Conservation (phyloP, 1,284 basidiomycete genomes). For the Veloporphyrellus conicus region DNA sequence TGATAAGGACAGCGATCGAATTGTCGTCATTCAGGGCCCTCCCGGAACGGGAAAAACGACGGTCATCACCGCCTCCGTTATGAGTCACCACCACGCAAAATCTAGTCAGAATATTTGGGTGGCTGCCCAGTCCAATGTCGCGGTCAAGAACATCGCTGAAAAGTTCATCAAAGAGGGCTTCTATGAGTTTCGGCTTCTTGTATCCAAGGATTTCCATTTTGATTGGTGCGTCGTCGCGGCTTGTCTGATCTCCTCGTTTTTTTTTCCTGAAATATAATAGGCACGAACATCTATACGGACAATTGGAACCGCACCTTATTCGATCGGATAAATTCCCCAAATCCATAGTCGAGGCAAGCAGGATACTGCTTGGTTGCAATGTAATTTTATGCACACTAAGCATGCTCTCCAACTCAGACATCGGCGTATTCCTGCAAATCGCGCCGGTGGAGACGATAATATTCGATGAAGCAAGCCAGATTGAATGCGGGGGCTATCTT, state of each 20-base stretch:
- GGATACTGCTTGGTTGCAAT: conserved; percentile 38
- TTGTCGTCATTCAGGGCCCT: conserved; percentile 57
- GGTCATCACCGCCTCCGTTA: conserved; percentile 46
- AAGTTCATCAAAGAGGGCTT: conserved; percentile 39
- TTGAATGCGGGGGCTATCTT: conserved; percentile 58
- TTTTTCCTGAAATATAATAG: conserved; percentile 40
- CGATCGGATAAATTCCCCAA: conserved; percentile 43
- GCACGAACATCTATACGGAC: conserved; percentile 68
- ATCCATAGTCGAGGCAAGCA: conserved; percentile 13
- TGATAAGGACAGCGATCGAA: conserved; percentile 34
- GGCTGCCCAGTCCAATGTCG: conserved; percentile 64
- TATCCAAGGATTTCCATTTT: conserved; percentile 38
- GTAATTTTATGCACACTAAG: conserved; percentile 57
- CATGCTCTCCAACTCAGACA: conserved; percentile 38
- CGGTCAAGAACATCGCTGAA: conserved; percentile 53
- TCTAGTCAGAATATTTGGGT: conserved; percentile 51
- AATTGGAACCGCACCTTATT: conserved; percentile 46
- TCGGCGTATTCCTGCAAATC: conserved; percentile 33
- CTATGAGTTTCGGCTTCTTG: conserved; percentile 38
- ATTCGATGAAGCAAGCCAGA: conserved; percentile 65
- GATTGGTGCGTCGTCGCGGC: conserved; percentile 50
- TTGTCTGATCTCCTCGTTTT: too few species aligned
- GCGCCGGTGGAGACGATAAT: conserved; percentile 52
- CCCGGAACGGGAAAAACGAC: conserved; percentile 44
- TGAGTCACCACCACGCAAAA: conserved; percentile 30